These are phyloP conservation scores for Ceratobasidium sp. DNA, from an alignment of 1,284 basidiomycete genomes.

Conservation along the genomic window DNA sequence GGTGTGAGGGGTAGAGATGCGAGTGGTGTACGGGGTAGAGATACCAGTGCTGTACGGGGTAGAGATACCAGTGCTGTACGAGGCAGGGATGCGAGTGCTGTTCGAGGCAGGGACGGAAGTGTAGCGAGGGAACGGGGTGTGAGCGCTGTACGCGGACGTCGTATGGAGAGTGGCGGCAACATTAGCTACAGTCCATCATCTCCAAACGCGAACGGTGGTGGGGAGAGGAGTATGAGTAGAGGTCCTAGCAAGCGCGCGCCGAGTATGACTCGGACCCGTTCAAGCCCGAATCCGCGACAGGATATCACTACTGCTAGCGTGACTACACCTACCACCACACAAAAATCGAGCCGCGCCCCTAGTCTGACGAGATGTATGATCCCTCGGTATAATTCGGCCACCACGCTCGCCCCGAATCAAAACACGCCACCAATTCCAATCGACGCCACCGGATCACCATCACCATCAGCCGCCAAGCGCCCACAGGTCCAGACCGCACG, in stretches of 20 bases:
- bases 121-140: constrained; percentile 11
- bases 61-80: too few relatives aligned
- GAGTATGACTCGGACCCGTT: constrained; percentile 9
- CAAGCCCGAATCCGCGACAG: constrained; percentile 17
- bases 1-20: neutral
- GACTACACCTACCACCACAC: constrained; percentile 2
- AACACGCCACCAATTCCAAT: constrained; percentile 25
- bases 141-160: constrained; percentile 31
- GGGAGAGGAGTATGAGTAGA: constrained; percentile 20
- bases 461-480: neutral
- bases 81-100: too few relatives aligned
- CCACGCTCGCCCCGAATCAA: constrained; percentile 2
- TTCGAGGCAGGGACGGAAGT: neutral
- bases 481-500: constrained; percentile 19
- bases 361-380: constrained; percentile 30
- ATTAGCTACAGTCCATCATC: constrained; percentile 44
- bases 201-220: constrained; percentile 10
- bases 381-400: neutral
- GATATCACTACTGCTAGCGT: neutral
- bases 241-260: constrained; percentile 19
- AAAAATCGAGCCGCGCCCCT: constrained; percentile 3
- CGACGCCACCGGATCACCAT: neutral
- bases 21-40: neutral
- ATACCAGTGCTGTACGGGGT: too few relatives aligned
- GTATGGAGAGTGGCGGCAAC: constrained; percentile 27